phyloP scores from a whole-genome alignment of 306 rosid species.

The Corylus heterophylla region DNA sequence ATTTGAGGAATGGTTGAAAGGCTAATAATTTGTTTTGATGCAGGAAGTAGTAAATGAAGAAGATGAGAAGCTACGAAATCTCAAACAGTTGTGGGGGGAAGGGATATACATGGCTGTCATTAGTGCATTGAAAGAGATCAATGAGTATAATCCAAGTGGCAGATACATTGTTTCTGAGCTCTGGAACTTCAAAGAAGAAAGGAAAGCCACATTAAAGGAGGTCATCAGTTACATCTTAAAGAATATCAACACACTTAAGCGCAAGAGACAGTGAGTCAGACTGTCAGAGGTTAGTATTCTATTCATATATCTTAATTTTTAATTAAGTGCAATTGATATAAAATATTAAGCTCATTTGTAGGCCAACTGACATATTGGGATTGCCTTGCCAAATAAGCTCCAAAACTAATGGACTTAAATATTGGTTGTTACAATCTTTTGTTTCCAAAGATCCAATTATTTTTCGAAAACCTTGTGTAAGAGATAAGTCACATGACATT shows the following conservation, averaged over 20 bases:
- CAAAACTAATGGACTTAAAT: not conserved
- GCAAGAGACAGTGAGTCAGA: conserved; percentile 57
- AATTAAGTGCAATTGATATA: not conserved
- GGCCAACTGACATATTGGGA: not conserved
- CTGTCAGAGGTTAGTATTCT: conserved; percentile 33
- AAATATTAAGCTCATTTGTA: not conserved
- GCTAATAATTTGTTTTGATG: conserved; percentile 19
- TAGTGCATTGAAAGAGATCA: conserved; percentile 61
- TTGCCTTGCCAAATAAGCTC: not conserved
- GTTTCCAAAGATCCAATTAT: too few relatives aligned
- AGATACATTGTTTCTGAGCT: conserved; percentile 62
- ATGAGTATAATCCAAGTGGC: conserved; percentile 88
- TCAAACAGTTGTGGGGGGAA: conserved; percentile 81
- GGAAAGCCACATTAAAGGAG: conserved; percentile 93
- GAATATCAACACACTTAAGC: conserved; percentile 57
- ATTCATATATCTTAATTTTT: not conserved
- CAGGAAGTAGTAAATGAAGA: conserved; percentile 66
- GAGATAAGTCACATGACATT: too few relatives aligned
- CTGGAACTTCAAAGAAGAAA: conserved; percentile 77
- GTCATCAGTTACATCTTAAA: conserved; percentile 53
- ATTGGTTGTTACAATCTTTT: too few relatives aligned
- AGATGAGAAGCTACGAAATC: conserved; percentile 62
- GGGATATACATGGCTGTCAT: conserved; percentile 58
- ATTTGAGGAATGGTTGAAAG: conserved; percentile 9
- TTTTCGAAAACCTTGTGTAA: too few relatives aligned